phyloP scores from a whole-genome alignment of 768 basidiomycete species.

The Hericium erinaceus region DNA sequence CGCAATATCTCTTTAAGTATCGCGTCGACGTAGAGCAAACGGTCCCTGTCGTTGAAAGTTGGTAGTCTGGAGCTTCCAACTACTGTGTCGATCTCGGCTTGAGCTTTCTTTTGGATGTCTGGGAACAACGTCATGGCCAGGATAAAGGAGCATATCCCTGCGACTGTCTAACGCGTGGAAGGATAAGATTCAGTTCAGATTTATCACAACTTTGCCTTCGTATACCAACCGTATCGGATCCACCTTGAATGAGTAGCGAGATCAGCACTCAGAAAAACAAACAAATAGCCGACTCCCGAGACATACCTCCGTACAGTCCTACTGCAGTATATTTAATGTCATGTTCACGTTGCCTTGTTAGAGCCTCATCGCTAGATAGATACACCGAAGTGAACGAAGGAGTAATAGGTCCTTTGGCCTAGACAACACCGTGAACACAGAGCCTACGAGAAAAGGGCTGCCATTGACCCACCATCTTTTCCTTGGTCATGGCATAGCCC shows the following conservation, averaged over 20 bases:
- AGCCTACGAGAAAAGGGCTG: too few relatives aligned
- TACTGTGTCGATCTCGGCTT: constrained; percentile 19
- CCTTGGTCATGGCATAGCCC: background rate
- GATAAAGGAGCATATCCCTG: constrained; percentile 4
- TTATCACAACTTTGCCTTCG: background rate
- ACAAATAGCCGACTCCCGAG: background rate
- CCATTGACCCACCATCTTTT: too few relatives aligned
- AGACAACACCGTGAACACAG: too few relatives aligned
- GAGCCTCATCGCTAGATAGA: background rate
- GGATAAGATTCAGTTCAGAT: background rate
- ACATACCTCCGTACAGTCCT: background rate
- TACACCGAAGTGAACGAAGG: background rate
- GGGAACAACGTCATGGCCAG: constrained; percentile 20
- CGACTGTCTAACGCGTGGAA: constrained; percentile 1
- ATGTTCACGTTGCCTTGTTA: background rate
- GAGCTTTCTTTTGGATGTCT: constrained; percentile 16
- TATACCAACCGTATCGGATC: background rate
- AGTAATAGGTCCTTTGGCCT: background rate
- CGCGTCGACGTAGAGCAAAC: constrained; percentile 18
- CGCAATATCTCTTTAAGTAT: constrained; percentile 20
- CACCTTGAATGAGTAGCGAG: background rate
- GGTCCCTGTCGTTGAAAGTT: constrained; percentile 12
- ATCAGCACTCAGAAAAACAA: background rate
- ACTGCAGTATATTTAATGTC: background rate
- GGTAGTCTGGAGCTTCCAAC: constrained; percentile 20